Conservation (phyloP, 805 yeast species). For the Metschnikowia anglica region DNA sequence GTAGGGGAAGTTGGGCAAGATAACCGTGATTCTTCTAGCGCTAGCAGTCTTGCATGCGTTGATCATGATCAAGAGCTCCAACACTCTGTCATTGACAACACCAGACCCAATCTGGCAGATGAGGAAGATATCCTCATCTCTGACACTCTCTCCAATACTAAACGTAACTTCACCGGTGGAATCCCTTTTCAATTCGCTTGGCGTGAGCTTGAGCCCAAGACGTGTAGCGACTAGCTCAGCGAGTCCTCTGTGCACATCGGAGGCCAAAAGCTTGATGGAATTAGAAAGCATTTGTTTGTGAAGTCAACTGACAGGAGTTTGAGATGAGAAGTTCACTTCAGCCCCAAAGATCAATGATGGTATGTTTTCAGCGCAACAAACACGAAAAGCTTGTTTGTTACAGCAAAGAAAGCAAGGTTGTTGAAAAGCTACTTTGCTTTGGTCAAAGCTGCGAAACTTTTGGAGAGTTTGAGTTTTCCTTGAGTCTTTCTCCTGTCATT, state of each 20-base stretch:
- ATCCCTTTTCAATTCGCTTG: constrained; percentile 62
- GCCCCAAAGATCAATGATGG: no score
- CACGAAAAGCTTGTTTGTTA: not conserved
- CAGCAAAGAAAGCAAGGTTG: not conserved
- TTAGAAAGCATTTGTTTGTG: constrained; percentile 57
- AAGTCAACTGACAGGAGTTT: no score
- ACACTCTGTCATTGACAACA: constrained; percentile 66
- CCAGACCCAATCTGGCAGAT: constrained; percentile 80
- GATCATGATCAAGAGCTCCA: constrained; percentile 75
- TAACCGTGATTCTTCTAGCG: constrained; percentile 80
- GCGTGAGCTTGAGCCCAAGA: constrained; percentile 59
- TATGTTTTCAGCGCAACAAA: no score
- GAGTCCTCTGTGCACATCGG: constrained; percentile 65
- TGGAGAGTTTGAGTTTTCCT: constrained; percentile 1
- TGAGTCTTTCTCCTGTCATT: constrained; percentile 4
- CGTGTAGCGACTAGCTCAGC: constrained; percentile 68
- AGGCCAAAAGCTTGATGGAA: constrained; percentile 65
- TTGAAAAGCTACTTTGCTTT: not conserved
- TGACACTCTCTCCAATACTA: constrained; percentile 75
- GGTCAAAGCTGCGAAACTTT: constrained; percentile 3
- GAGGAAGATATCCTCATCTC: constrained; percentile 82
- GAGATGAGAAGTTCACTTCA: no score
- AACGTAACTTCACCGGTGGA: constrained; percentile 74
- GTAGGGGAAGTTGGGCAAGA: constrained; percentile 79
- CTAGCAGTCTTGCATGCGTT: constrained; percentile 82